These are phyloP conservation scores for Imleria badia DNA, from an alignment of 768 basidiomycete species.

Conservation along the genomic window DNA sequence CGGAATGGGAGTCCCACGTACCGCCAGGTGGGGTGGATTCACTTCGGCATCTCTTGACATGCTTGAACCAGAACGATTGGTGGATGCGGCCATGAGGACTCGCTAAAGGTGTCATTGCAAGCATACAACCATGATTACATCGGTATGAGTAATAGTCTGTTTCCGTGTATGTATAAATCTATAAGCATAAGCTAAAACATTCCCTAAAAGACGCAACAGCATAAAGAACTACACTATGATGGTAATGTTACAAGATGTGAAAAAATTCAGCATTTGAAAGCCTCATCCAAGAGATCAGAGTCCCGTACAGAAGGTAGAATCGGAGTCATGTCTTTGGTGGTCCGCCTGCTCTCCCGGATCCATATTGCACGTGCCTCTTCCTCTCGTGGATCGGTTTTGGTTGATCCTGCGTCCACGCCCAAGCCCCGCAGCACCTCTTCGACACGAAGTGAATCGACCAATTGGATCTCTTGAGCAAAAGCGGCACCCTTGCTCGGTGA, in stretches of 20 bases:
- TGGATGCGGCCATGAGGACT: conserved; percentile 38
- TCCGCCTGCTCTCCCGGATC: conserved; percentile 39
- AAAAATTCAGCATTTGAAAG: conserved; percentile 34
- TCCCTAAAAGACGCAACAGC: conserved; percentile 4
- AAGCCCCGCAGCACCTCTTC: conserved; percentile 74
- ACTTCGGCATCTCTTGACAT: conserved; percentile 53
- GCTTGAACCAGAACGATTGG: conserved; percentile 58
- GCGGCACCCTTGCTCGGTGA: conserved; percentile 24
- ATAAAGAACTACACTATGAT: conserved; percentile 9
- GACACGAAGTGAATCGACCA: conserved; percentile 60
- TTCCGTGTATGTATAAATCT: conserved; percentile 21
- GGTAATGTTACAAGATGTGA: not conserved
- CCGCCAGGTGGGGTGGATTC: conserved; percentile 54
- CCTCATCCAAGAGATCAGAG: conserved; percentile 28
- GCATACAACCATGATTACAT: conserved; percentile 11
- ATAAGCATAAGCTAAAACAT: conserved; percentile 22
- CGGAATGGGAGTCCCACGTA: conserved; percentile 31
- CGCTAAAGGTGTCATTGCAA: not conserved
- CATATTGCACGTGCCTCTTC: conserved; percentile 46
- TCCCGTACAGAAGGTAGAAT: conserved; percentile 6
- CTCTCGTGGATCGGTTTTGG: conserved; percentile 37
- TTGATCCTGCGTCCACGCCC: conserved; percentile 35
- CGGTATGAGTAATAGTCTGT: conserved; percentile 7
- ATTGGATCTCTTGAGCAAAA: conserved; percentile 44
- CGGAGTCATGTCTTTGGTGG: conserved; percentile 36